Evolutionary conservation across 2,329 filamentous ascomycete genomes (phyloP).

Genomic region (Aspergillus sp.): DNA sequence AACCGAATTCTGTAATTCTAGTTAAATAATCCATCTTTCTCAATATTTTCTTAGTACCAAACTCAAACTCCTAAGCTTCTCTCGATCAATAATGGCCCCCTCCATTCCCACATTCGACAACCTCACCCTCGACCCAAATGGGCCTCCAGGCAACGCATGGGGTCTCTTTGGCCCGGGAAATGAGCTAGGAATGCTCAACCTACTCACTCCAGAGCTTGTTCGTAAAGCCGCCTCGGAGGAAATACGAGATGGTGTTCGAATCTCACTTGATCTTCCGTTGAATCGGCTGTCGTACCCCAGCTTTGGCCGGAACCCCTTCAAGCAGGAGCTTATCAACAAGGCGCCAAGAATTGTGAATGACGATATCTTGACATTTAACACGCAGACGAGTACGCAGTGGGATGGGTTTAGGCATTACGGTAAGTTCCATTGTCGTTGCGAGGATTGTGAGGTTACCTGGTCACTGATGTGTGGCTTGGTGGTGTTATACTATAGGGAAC

Average conservation of each 20-base stretch:
- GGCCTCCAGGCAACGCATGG: slow-evolving; percentile 57
- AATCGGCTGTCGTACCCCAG: slow-evolving; percentile 54
- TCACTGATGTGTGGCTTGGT: background rate
- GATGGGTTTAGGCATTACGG: slow-evolving; percentile 42
- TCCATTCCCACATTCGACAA: slow-evolving; percentile 39
- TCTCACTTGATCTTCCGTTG: slow-evolving; percentile 62
- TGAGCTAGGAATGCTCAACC: slow-evolving; percentile 56
- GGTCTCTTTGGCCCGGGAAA: slow-evolving; percentile 54
- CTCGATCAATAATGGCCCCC: slow-evolving; percentile 1
- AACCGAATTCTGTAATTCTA: background rate
- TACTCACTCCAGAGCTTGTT: slow-evolving; percentile 51
- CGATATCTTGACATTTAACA: slow-evolving; percentile 60
- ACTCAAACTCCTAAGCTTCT: background rate
- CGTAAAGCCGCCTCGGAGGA: slow-evolving; percentile 43
- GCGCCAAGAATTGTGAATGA: slow-evolving; percentile 57
- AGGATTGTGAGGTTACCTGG: background rate
- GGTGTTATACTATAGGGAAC: slow-evolving; percentile 33
- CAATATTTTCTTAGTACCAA: background rate
- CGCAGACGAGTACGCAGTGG: slow-evolving; percentile 58
- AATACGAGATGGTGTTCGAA: slow-evolving; percentile 40
- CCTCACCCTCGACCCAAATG: slow-evolving; percentile 51
- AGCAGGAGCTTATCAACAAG: slow-evolving; percentile 55
- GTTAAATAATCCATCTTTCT: background rate
- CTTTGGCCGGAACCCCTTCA: slow-evolving; percentile 57
- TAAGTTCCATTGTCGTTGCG: background rate